Base-by-base conservation (phyloP, 139 green algal species). In the Prasinococcaceae sp. region DNA sequence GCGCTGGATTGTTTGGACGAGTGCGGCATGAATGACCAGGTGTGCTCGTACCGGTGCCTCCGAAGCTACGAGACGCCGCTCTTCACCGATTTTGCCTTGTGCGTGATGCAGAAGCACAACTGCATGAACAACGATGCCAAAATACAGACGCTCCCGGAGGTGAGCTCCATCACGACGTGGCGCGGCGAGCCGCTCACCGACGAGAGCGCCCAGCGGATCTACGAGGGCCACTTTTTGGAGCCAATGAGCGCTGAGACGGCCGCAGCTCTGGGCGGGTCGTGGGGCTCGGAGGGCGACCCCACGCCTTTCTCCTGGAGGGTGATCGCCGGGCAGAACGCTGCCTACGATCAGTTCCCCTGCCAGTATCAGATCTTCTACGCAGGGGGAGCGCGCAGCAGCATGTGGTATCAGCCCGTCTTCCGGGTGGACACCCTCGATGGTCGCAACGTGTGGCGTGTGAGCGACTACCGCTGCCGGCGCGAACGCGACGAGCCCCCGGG, bases 71-170 rank as follows among this genome's bases (percentile, higher is more conserved):
- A 97, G 69, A 92, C 62, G 23, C 56, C 57, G 1, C 55, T 81
- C 44, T 80, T 97, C 29, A 74, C 83, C 60, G 47, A 79, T 22
- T 95, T 97, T 63, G 77, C 66, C 23, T 72, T 93, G 23, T 97
- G 88, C 74, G 88, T 96, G 51, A 70, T 96, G 20, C 84, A 96
- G 62, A 84, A 84, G 55, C 75, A 96, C 77, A 95, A 95, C 78
- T 96, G 88, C 70, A 68, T 93, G 12, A 58, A 67, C 0, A 62
- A 88, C 46, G 22, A 60, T 26, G 67, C 61, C 2, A 37, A 49
- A 17, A 44, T 65, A 6, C 61, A 48, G 27, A 25, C 45, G 2
- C 36, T 53, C 12, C 65, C 69, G 12, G 40, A 87, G 25, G 79
- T 84, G n/a, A 54, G 61, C 0, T 81, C 88, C 23, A 82, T 94